Percentiles rank a stretch among this genome's conserved stretches.
phyloP scores from a whole-genome alignment of 2,329 filamentous ascomycete species.

The Chaetothyriales sp. region DNA sequence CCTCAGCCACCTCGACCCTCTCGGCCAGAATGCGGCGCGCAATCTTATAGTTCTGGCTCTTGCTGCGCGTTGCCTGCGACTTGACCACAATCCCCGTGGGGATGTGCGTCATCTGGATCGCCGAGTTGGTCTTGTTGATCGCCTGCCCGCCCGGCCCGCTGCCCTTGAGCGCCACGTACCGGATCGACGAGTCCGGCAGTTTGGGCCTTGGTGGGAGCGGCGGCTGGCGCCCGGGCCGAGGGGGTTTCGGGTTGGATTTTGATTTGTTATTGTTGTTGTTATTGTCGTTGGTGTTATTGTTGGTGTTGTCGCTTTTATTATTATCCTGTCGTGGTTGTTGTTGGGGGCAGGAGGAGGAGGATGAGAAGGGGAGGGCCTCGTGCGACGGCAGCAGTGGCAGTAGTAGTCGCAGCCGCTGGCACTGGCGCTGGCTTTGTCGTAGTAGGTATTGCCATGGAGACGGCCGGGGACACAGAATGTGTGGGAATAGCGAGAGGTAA shows the following conservation, averaged over 20 bases:
- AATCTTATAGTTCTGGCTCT: conserved; percentile 72
- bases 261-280: background rate
- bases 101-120: conserved; percentile 79
- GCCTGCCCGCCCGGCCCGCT: conserved; percentile 90
- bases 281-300: background rate
- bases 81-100: conserved; percentile 90
- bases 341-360: too few relatives aligned
- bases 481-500: too few relatives aligned
- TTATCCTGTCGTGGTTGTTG: too few relatives aligned
- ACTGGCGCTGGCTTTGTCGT: too few relatives aligned
- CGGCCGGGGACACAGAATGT: too few relatives aligned
- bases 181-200: conserved; percentile 60
- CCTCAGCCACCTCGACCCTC: conserved; percentile 56
- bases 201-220: conserved; percentile 54
- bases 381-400: too few relatives aligned
- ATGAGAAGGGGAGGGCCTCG: too few relatives aligned
- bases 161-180: conserved; percentile 77
- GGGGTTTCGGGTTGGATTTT: background rate
- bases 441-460: too few relatives aligned
- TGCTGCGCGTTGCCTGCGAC: conserved; percentile 77
- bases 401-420: too few relatives aligned
- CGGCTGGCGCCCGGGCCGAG: background rate
- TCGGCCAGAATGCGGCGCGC: conserved; percentile 65
- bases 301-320: too few relatives aligned
- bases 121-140: conserved; percentile 97